Evolutionary conservation across 352 stramenopile genomes (phyloP).

Genomic region (Blastocystis hominis): DNA sequence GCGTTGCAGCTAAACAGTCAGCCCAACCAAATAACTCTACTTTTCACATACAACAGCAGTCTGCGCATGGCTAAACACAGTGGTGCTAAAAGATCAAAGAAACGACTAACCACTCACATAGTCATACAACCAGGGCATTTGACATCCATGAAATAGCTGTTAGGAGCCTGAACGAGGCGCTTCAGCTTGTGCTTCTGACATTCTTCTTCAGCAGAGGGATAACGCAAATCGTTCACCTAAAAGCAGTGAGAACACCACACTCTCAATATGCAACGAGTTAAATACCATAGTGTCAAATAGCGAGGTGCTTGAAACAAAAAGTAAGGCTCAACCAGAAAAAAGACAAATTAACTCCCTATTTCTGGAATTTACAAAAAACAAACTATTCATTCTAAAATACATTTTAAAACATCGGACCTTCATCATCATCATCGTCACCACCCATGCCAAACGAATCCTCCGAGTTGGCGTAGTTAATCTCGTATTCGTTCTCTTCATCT

Average conservation of each 20-base stretch:
- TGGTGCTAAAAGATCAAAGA: conserved; percentile 70
- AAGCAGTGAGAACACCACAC: neutral
- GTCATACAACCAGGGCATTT: conserved; percentile 99
- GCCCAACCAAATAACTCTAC: neutral
- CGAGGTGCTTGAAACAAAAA: too few relatives aligned
- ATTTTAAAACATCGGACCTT: too few relatives aligned
- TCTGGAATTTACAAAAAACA: neutral
- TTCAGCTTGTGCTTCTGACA: conserved; percentile 97
- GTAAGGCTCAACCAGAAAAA: too few relatives aligned
- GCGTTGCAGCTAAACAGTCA: conserved; percentile 32
- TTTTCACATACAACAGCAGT: conserved; percentile 61
- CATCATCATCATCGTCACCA: neutral
- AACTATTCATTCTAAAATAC: too few relatives aligned
- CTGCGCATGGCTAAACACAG: conserved; percentile 96
- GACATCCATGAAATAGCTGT: conserved; percentile 98
- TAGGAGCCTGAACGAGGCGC: conserved; percentile 93
- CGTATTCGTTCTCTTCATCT: conserved; percentile 48
- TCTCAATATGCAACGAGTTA: neutral
- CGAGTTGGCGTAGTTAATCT: neutral
- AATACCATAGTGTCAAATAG: too few relatives aligned
- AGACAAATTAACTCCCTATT: too few relatives aligned
- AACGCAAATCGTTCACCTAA: conserved; percentile 79
- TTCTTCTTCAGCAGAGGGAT: conserved; percentile 85
- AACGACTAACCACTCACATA: conserved; percentile 69
- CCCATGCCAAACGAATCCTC: conserved; percentile 1